These are phyloP conservation scores for Tremellales sp. DNA, from an alignment of 1,284 basidiomycete species.

Conservation along the genomic window DNA sequence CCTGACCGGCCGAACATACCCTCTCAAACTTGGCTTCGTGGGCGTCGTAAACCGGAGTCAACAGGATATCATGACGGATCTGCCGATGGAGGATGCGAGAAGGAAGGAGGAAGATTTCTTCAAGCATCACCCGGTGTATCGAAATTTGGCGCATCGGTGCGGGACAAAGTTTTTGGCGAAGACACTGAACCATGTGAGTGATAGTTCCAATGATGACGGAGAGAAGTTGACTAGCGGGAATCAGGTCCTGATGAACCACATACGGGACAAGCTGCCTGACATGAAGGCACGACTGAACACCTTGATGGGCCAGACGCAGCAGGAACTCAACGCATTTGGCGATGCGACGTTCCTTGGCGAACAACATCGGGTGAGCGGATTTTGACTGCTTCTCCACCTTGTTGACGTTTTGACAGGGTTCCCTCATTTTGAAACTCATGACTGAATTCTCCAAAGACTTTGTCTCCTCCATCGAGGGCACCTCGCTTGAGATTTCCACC, in stretches of 20 bases:
- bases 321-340: slow-evolving; percentile 94
- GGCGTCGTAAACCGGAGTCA: slow-evolving; percentile 97
- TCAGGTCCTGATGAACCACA: slow-evolving; percentile 95
- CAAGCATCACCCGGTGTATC: slow-evolving; percentile 79
- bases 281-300: slow-evolving; percentile 99
- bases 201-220: background rate
- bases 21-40: slow-evolving; percentile 95
- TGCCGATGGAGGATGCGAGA: slow-evolving; percentile 79
- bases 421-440: slow-evolving; percentile 89
- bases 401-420: slow-evolving; percentile 62
- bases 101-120: slow-evolving; percentile 91
- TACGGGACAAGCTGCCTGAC: slow-evolving; percentile 96
- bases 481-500: slow-evolving; percentile 93
- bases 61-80: slow-evolving; percentile 90
- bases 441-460: slow-evolving; percentile 99
- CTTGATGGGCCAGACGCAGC: slow-evolving; percentile 97
- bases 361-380: slow-evolving; percentile 65
- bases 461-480: slow-evolving; percentile 95
- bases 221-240: too few species aligned
- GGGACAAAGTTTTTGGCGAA: slow-evolving; percentile 94
- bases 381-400: slow-evolving; percentile 11
- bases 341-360: slow-evolving; percentile 91
- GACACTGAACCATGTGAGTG: slow-evolving; percentile 80
- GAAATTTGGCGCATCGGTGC: slow-evolving; percentile 95
- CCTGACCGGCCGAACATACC: slow-evolving; percentile 92